Base-by-base conservation (phyloP, 1,284 basidiomycete genomes). In the Leccinum pachyderme region DNA sequence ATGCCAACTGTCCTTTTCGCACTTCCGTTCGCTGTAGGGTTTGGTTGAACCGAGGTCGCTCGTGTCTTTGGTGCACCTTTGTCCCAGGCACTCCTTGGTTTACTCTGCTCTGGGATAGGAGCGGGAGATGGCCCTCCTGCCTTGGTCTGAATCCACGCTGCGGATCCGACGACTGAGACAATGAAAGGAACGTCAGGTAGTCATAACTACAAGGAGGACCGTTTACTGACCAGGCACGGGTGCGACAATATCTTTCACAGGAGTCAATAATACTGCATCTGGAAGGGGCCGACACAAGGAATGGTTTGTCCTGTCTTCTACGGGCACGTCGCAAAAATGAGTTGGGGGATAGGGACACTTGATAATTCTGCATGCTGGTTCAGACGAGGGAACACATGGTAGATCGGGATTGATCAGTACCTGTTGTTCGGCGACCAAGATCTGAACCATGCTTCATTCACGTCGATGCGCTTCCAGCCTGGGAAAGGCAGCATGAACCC, bases 391-490 rank as follows among this genome's bases (percentile, higher is more conserved):
- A 15, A 39, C 33, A 43, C 47, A 47, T 25, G 52, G 55, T 44
- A 27, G 35, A 66, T 64, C 43, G 45, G 41, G 47, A 55, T 33
- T 31, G 56, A 55, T 52, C 39, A 28, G 32, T 29, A 63, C 81
- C 56, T 65, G 50, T 77, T 77, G 2, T 63, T 67, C 0, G 73
- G 73, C 1, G 61, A 66, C 79, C 78, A 87, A 2, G 64, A 67
- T 3, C 69, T 66, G 71, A 87, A 87, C 84, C 84, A 89, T 5
- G 60, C 55, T 3, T 77, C 73, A 32, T 77, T 64, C 7, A 87
- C 73, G 39, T 79, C 69, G 41, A 84, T 75, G 4, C 77, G 73
- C 57, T 83, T 84, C 87, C 87, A 89, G 4, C 87, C 86, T 87
- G 49, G 22, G 22, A 28, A 32, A 28, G 8, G 6, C 12, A 15